Conservation (phyloP, 1,284 basidiomycete species). For the Apiotrichum montevideense region DNA sequence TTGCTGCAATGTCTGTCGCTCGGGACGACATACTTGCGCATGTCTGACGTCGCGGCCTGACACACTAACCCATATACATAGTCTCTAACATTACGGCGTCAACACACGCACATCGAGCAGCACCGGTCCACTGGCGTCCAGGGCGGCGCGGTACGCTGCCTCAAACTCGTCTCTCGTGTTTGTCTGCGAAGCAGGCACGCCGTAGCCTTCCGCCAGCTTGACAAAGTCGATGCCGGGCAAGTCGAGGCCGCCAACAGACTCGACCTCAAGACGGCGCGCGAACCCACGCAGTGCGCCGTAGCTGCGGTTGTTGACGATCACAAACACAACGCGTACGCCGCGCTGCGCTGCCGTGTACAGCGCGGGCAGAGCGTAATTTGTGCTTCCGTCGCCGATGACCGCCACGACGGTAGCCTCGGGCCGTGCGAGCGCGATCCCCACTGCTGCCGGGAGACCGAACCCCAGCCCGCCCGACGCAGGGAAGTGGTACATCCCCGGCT, state of each 20-base stretch:
- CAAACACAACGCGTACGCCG: conserved; percentile 7
- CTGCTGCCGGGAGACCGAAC: conserved; percentile 10
- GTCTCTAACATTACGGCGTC: no score
- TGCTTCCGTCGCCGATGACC: conserved; percentile 9
- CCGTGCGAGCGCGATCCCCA: conserved; percentile 6
- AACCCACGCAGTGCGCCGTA: conserved; percentile 13
- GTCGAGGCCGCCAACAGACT: conserved; percentile 5
- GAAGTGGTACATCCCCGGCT: conserved; percentile 9
- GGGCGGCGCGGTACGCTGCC: conserved; percentile 2
- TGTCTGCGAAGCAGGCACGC: conserved; percentile 3
- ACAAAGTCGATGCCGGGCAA: conserved; percentile 15
- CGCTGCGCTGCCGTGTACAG: conserved; percentile 8
- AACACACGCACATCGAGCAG: conserved; percentile 8
- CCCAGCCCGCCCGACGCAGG: conserved; percentile 12
- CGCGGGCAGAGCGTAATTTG: conserved; percentile 11
- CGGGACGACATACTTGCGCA: no score
- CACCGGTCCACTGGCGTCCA: conserved; percentile 4
- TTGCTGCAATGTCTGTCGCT: no score
- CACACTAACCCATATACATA: no score
- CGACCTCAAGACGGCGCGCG: conserved; percentile 2
- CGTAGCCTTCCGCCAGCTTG: conserved; percentile 8
- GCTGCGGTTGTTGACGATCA: conserved; percentile 12
- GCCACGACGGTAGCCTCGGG: conserved; percentile 12
- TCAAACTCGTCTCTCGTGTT: conserved; percentile 5
- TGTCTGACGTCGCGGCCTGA: no score